Conservation (phyloP, 495 filamentous ascomycete species). For the Cercophora newfieldiana region DNA sequence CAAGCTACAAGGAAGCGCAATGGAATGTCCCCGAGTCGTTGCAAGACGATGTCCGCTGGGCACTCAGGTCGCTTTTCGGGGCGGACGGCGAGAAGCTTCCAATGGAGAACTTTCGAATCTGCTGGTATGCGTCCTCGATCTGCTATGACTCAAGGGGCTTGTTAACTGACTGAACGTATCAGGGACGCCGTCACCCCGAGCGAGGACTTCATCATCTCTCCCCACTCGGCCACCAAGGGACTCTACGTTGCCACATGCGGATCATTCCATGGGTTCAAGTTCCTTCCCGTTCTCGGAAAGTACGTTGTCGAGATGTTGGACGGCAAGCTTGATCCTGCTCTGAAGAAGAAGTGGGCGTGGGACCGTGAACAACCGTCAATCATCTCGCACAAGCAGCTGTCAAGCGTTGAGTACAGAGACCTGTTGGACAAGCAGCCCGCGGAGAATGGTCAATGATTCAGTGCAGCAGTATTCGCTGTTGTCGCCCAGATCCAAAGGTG, state of each 20-base stretch:
- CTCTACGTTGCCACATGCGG: constrained; percentile 44
- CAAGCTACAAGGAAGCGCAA: constrained; percentile 40
- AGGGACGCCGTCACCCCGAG: constrained; percentile 40
- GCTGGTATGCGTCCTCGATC: constrained; percentile 31
- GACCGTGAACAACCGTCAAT: constrained; percentile 27
- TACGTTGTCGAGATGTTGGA: constrained; percentile 58
- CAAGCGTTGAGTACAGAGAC: not conserved
- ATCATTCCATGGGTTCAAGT: constrained; percentile 54
- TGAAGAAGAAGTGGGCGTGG: constrained; percentile 54
- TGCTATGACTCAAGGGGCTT: not conserved
- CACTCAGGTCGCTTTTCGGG: constrained; percentile 29
- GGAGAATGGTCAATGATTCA: no score
- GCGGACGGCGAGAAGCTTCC: constrained; percentile 12
- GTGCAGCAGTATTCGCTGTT: no score
- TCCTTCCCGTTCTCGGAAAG: constrained; percentile 57
- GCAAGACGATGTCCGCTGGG: constrained; percentile 29
- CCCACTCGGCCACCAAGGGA: constrained; percentile 47
- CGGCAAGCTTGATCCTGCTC: constrained; percentile 40
- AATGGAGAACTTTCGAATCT: constrained; percentile 35
- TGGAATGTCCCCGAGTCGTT: constrained; percentile 48
- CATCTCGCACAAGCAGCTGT: not conserved
- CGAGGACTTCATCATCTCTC: constrained; percentile 54
- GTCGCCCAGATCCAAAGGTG: no score
- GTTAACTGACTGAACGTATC: not conserved
- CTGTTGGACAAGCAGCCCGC: not conserved